Base-by-base conservation (phyloP, 352 stramenopile genomes). In the Blastocystis hominis region DNA sequence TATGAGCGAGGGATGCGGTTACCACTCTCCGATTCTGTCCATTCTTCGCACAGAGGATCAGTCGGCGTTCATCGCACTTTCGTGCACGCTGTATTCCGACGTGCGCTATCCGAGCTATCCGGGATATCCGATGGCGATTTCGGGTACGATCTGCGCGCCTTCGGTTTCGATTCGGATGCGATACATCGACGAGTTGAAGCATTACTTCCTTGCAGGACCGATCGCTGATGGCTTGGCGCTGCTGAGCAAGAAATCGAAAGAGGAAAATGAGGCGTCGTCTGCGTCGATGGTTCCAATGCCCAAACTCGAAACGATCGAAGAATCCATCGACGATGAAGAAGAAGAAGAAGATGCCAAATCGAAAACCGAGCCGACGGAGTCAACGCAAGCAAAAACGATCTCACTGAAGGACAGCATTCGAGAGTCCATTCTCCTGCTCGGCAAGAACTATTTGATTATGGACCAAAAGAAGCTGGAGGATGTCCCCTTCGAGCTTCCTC, bases 121-220 rank as follows among this genome's bases (percentile, higher is more conserved):
- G 6, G 47, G 54, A 4, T 84, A 84, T 68, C 72, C 47, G 24
- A 20, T 68, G 30, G 4, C 30, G 13, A 36, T 68, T 15, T 2
- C 34, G 30, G 10, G 17, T 15, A 66, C 42, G 10, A 15, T 66
- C 9, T 53, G 53, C 36, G 72, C 72, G 53, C 72, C 72, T 5
- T 36, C 54, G 36, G 2, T 84, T 15, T 44, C 36, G 6, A 13
- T 84, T 2, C 50, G 72, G 13, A 68, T 53, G 50, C 72, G 72
- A 44, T 10, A 66, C 6, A 30, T 84, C n/a, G 72, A 84, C n/a
- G 72, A 84, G 50, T 63, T 68, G 50, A 84, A 66, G 55, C 30
- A 40, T 15, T 84, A 84, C 44, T 24, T 84, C 3, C 9, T 84
- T 17, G 47, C 50, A 3, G 72, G 72, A n/a, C 72, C 72, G 3